Percentiles rank a stretch among this genome's conserved stretches.
These are phyloP conservation scores for Heliocybe sulcata DNA, from an alignment of 1,284 basidiomycete genomes.

Conservation along the genomic window DNA sequence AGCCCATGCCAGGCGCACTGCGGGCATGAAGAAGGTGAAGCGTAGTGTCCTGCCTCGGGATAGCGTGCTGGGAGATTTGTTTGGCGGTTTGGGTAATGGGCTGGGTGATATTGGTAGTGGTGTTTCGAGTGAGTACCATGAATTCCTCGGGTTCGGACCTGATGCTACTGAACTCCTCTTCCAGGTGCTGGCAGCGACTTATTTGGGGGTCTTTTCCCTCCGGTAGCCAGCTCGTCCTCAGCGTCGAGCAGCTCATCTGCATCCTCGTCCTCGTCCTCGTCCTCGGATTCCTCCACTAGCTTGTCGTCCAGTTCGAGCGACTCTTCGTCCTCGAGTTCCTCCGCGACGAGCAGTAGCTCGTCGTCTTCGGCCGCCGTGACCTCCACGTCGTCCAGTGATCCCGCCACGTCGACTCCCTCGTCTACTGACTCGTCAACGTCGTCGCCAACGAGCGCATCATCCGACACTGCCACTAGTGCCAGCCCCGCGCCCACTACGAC, in stretches of 20 bases:
- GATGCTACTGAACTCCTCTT: too few species aligned
- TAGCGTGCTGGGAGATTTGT: not conserved
- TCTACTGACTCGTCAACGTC: conserved; percentile 2
- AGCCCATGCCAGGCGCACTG: not conserved
- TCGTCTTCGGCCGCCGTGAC: conserved; percentile 8
- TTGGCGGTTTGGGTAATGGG: not conserved
- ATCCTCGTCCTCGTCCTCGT: not conserved
- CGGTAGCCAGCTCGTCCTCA: not conserved
- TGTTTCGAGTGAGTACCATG: too few species aligned
- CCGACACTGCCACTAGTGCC: conserved; percentile 2
- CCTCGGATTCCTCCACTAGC: not conserved
- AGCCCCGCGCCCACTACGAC: conserved; percentile 6
- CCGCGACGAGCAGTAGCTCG: conserved; percentile 4
- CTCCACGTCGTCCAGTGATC: conserved; percentile 9
- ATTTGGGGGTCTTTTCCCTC: not conserved
- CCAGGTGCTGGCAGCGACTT: not conserved
- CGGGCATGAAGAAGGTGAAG: not conserved
- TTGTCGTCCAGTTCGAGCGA: not conserved
- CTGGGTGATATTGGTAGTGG: not conserved
- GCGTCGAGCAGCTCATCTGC: not conserved
- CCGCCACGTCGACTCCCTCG: conserved; percentile 6
- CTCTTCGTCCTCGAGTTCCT: not conserved
- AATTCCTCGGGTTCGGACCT: too few species aligned
- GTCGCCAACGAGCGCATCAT: not conserved
- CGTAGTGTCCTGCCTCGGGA: not conserved